Conservation (phyloP, 768 basidiomycete species). For the Terana coerulea region DNA sequence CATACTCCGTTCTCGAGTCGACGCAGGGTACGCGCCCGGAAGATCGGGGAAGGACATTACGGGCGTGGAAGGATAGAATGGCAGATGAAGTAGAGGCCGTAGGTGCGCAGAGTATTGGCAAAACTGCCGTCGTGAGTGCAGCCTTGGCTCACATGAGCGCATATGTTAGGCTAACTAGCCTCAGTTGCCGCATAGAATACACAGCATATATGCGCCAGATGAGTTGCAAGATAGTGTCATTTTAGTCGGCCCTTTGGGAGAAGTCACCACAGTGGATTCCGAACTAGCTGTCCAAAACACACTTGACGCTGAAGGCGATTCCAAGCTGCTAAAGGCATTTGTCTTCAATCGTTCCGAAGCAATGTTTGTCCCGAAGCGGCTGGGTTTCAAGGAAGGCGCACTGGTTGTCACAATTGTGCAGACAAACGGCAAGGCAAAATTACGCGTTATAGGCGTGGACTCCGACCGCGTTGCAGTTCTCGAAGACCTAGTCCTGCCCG, state of each 20-base stretch:
- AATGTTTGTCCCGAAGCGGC: slow-evolving; percentile 14
- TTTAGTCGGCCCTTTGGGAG: slow-evolving; percentile 31
- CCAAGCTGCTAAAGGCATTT: slow-evolving; percentile 11
- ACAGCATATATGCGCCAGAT: slow-evolving; percentile 33
- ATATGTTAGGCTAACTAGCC: slow-evolving; percentile 11
- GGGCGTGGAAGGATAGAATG: slow-evolving; percentile 57
- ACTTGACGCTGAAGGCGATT: slow-evolving; percentile 9
- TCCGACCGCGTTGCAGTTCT: slow-evolving; percentile 5
- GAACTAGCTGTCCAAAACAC: slow-evolving; percentile 26
- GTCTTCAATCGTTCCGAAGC: slow-evolving; percentile 22
- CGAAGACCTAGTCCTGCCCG: slow-evolving; percentile 12
- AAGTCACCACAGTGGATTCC: slow-evolving; percentile 28
- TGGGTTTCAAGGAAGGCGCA: slow-evolving; percentile 10
- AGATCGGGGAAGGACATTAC: slow-evolving; percentile 47
- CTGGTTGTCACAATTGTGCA: slow-evolving; percentile 13
- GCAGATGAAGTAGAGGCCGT: slow-evolving; percentile 19
- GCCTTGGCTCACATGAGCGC: background rate
- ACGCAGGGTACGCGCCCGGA: slow-evolving; percentile 42
- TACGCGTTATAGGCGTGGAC: slow-evolving; percentile 12
- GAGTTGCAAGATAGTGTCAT: slow-evolving; percentile 26
- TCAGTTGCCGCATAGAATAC: slow-evolving; percentile 43
- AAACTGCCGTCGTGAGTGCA: slow-evolving; percentile 40
- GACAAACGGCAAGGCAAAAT: background rate
- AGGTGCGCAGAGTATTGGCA: slow-evolving; percentile 37
- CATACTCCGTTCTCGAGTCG: slow-evolving; percentile 50